Evolutionary conservation across 148 eudicot genomes (phyloP), one percentile per base, ranked within the genome.

Genomic region (Camellia japonica): DNA sequence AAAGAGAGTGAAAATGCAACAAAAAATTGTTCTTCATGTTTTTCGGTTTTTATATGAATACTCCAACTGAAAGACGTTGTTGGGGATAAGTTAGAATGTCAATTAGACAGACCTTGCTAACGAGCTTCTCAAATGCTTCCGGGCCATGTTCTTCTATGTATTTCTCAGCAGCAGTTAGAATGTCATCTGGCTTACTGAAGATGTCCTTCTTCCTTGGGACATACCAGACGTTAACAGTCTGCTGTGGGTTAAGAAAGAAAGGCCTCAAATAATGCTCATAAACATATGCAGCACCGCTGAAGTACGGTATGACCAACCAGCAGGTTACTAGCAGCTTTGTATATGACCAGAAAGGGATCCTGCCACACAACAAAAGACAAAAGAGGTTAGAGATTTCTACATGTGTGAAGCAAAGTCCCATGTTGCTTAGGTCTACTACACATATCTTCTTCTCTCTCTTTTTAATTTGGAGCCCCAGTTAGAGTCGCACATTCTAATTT

Each of bases 221-320:
- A 75, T 90, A 87, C 96, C 93, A 93, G 44, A 90, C 71, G 86
- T 92, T 93, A 69, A 90, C 84, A 30, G 38, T 30, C 44, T 82
- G 79, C 82, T 80, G 82, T 16, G 90, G 89, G 66, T 81, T 90
- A 20, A 90, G 90, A 74, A 87, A 85, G 60, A 87, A 76, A 18
- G 97, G 95, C 86, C 98, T 86, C 18, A 96, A 88, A 82, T 86
- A 92, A 80, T 89, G 93, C 78, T 93, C 95, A 74, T 96, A 96
- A 3, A 96, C 94, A 78, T 92, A 92, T 42, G 99, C 93, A 80
- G 99, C 99, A 63, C 99, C 99, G 86, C 92, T 92, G 84, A 93
- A 96, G 87, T 93, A 89, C 6, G 99, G 99, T 81, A 96, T 88
- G 73, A 96, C 99, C 84, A 94, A 87, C 98, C 99, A 96, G 87